These are phyloP conservation scores for Acacia confusa DNA, from an alignment of 306 rosid species.

Conservation along the genomic window DNA sequence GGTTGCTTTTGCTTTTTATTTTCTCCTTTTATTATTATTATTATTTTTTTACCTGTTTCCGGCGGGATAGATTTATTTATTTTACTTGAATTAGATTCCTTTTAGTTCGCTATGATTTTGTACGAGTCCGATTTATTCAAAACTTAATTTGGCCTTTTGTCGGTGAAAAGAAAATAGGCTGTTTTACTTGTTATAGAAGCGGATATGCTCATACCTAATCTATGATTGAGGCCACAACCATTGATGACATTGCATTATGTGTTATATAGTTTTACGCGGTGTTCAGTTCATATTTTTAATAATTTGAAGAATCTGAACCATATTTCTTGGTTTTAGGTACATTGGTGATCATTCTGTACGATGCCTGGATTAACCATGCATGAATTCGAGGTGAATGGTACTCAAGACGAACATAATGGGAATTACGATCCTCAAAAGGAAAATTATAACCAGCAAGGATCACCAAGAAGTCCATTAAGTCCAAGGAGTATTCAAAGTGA, in stretches of 20 bases:
- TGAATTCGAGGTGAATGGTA: conserved; percentile 33
- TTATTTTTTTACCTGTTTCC: conserved; percentile 28
- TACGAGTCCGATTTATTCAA: neutral
- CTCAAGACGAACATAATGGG: conserved; percentile 48
- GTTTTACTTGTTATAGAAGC: neutral
- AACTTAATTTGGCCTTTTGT: conserved; percentile 14
- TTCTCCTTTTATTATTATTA: conserved; percentile 36
- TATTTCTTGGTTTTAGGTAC: neutral
- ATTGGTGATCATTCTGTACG: neutral
- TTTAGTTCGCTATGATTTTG: neutral
- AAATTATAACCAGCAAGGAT: conserved; percentile 49
- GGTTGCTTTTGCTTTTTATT: conserved; percentile 35
- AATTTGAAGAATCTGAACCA: conserved; percentile 8
- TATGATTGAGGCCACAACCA: neutral
- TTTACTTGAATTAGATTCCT: neutral
- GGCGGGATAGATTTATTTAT: neutral
- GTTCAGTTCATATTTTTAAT: conserved; percentile 5
- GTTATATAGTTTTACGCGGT: conserved; percentile 22
- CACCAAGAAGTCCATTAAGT: conserved; percentile 77
- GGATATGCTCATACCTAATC: neutral
- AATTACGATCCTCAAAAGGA: conserved; percentile 50
- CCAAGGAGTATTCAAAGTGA: conserved; percentile 73
- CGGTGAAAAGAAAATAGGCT: conserved; percentile 26
- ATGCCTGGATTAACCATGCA: conserved; percentile 71
- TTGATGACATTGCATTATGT: neutral